Base-by-base conservation (phyloP, 148 eudicot genomes). In the Camellia sinensis region DNA sequence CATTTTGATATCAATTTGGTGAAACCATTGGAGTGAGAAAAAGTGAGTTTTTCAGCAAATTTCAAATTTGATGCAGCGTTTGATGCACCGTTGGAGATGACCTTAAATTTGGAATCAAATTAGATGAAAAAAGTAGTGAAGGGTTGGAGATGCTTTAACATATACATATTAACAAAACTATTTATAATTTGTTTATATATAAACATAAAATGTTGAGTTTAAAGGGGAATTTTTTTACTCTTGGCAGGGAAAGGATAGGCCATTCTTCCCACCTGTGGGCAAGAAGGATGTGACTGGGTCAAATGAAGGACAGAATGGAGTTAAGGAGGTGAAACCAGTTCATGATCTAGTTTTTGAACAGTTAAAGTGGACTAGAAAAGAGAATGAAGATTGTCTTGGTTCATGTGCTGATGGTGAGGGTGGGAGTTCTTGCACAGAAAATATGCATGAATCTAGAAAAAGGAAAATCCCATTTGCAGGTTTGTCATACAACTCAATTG, bases 291-390 rank as follows among this genome's bases (percentile, higher is more conserved):
- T 44, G 15, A 75, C 18, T 11, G 82, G 78, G 74, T 54, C 77
- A 10, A 67, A 14, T 63, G 40, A 72, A 43, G 82, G 79, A 71
- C 82, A 74, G 29, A 73, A 67, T 71, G 71, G 29, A 52, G 44
- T 54, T 19, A 80, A 73, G 76, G 81, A 75, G 52, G 17, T 48
- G 64, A 57, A 80, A 40, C 74, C 78, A 72, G 83, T 83, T 57
- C 79, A 89, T 78, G 95, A 92, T 68, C 88, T 85, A 1, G 85
- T 87, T 68, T 87, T 94, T 78, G 88, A 89, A 78, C 70, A 85
- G 84, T 89, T 92, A 63, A 89, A 88, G 89, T 72, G 84, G 50
- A 75, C 74, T 14, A 54, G 57, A 12, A 80, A 78, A 15, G 62
- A 67, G 8, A 68, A 62, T 29, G 82, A 75, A 60, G 83, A 69